These are phyloP conservation scores for Mycogone perniciosa DNA, from an alignment of 2,329 filamentous ascomycete genomes.

Conservation along the genomic window DNA sequence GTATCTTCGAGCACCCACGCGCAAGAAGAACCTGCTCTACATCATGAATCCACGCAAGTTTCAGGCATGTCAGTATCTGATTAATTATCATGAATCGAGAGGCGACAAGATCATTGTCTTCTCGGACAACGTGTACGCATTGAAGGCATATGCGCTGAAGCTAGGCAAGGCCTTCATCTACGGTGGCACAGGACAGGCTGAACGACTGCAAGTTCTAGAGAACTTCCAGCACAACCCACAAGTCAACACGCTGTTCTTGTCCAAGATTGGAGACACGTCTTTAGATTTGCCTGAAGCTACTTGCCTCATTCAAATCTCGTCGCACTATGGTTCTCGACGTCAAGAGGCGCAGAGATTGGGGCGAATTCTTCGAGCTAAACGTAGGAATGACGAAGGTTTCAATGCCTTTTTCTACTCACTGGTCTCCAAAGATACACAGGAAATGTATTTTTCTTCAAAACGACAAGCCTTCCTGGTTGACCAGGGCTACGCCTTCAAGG, in stretches of 20 bases:
- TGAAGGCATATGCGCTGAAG: conserved; percentile 78
- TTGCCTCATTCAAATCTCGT: conserved; percentile 93
- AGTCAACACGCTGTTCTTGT: conserved; percentile 90
- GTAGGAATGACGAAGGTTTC: conserved; percentile 94
- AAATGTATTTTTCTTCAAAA: conserved; percentile 97
- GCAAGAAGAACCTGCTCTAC: conserved; percentile 56
- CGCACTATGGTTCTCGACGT: conserved; percentile 92
- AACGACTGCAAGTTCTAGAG: conserved; percentile 80
- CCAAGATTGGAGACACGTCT: conserved; percentile 98
- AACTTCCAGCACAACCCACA: conserved; percentile 91
- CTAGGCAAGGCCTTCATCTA: conserved; percentile 86
- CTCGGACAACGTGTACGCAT: conserved; percentile 91
- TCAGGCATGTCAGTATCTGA: conserved; percentile 95
- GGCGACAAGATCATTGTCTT: conserved; percentile 99
- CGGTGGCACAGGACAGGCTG: conserved; percentile 76
- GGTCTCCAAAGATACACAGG: conserved; percentile 93
- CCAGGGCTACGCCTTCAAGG: conserved; percentile 97
- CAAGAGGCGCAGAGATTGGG: conserved; percentile 93
- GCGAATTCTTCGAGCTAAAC: conserved; percentile 88
- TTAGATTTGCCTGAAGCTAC: conserved; percentile 94
- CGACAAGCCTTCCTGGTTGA: conserved; percentile 95
- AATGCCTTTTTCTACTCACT: conserved; percentile 99
- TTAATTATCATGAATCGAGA: conserved; percentile 90
- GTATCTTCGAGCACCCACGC: conserved; percentile 65
- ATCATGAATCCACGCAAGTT: conserved; percentile 99